Conservation (phyloP, 768 basidiomycete genomes). For the Tylopilus intermedius region DNA sequence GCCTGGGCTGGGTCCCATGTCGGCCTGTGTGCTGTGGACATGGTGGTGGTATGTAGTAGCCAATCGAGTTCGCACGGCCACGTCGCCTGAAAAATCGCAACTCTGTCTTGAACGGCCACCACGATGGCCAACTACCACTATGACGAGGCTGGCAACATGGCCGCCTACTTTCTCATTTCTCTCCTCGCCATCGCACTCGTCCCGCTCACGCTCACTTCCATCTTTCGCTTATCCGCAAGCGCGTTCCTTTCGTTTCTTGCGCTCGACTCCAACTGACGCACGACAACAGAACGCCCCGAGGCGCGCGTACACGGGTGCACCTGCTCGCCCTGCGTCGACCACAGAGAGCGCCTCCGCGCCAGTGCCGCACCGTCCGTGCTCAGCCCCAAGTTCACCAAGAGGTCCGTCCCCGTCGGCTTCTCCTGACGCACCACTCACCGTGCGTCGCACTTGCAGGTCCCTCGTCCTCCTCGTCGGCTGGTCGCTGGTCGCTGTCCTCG, state of each 20-base stretch:
- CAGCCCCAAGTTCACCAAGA: conserved; percentile 44
- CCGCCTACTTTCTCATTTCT: conserved; percentile 86
- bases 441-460: conserved; percentile 17
- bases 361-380: conserved; percentile 44
- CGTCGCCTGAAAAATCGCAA: conserved; percentile 3
- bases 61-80: conserved; percentile 16
- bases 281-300: conserved; percentile 29
- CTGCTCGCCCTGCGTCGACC: conserved; percentile 58
- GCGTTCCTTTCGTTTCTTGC: neutral
- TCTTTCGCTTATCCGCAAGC: conserved; percentile 41
- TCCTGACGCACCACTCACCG: neutral
- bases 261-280: conserved; percentile 1
- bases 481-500: conserved; percentile 62
- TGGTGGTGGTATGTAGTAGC: conserved; percentile 22
- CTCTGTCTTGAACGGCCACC: neutral
- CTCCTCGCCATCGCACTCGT: conserved; percentile 80
- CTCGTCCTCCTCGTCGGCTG: conserved; percentile 67
- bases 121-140: conserved; percentile 75
- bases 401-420: conserved; percentile 34
- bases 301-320: conserved; percentile 46
- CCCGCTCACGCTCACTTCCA: conserved; percentile 62
- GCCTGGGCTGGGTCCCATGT: conserved; percentile 98
- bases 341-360: conserved; percentile 42
- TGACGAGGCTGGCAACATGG: conserved; percentile 83
- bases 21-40: conserved; percentile 91